Evolutionary conservation across 2,329 filamentous ascomycete genomes (phyloP), one percentile per base, ranked within the genome.

Genomic region (Lachnellula cervina): DNA sequence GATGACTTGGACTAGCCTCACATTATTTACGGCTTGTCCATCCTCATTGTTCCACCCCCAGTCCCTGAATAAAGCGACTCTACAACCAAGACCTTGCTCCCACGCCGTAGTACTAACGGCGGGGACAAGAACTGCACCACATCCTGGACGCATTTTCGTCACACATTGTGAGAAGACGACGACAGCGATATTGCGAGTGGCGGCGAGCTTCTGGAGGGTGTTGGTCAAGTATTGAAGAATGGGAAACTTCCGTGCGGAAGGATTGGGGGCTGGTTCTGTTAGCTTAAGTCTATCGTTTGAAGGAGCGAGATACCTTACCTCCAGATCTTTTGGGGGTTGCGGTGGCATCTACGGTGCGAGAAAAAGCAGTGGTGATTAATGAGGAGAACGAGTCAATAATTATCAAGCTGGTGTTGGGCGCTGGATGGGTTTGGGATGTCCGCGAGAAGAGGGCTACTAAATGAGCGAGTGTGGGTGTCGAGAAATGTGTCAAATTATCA

Each of bases 21-120:
- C 71, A 62, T 78, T 77, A 83, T 78, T 57, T 78, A 79, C 49
- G 78, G 69, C 60, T 76, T 76, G 70, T 38, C 60, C 58, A 17
- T 65, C 59, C 21, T 70, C 71, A 45, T 73, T 72, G 51, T 73
- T 71, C 73, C 78, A 81, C 59, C 76, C 80, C 81, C 83, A 92
- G 73, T 96, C 90, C 65, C 88, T 81, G 70, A 94, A 96, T 35
- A 96, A 71, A 23, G 87, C 86, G 58, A 96, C 70, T 52, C 90
- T 80, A 43, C 84, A 88, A 59, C 83, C 82, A 38, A 96, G 76
- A 34, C 84, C 87, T 60, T 83, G 84, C 58, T 96, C 91, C 92
- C 92, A 97, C 43, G 88, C 82, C 19, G 78, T 78, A 14, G 88
- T 85, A 55, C 87, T 87, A 59, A 97, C 78, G 42, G 89, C 84